phyloP scores from a whole-genome alignment of 2,329 filamentous ascomycete genomes.

The Pseudocercospora ulei region DNA sequence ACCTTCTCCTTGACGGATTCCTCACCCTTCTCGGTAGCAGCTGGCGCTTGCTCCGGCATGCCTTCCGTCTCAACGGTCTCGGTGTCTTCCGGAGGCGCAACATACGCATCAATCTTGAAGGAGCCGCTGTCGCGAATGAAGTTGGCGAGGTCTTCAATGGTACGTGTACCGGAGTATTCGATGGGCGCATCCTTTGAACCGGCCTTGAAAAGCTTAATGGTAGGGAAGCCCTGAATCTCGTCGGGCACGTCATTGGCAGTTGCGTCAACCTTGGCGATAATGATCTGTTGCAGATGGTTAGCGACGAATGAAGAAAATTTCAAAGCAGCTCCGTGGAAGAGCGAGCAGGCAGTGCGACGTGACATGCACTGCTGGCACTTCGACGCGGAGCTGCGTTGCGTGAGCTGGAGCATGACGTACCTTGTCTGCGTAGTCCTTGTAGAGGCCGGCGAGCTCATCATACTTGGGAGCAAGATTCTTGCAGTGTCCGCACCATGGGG shows the following conservation, averaged over 20 bases:
- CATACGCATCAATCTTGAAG: constrained; percentile 63
- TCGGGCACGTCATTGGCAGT: constrained; percentile 94
- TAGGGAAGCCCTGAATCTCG: constrained; percentile 94
- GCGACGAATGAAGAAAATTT: background rate
- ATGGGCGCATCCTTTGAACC: constrained; percentile 75
- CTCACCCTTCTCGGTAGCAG: constrained; percentile 33
- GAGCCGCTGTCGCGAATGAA: constrained; percentile 96
- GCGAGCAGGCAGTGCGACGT: too few species aligned
- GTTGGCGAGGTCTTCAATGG: constrained; percentile 77
- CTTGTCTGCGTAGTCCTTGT: constrained; percentile 45
- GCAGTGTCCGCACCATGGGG: constrained; percentile 69
- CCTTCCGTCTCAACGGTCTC: constrained; percentile 42
- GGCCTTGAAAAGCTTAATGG: constrained; percentile 95
- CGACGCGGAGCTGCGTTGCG: too few species aligned
- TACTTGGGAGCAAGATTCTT: constrained; percentile 60
- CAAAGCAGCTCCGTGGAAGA: too few species aligned
- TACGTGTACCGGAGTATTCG: constrained; percentile 79
- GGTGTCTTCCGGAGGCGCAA: constrained; percentile 42
- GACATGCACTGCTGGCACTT: too few species aligned
- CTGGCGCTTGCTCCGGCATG: constrained; percentile 40
- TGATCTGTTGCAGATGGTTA: constrained; percentile 45
- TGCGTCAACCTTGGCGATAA: constrained; percentile 83
- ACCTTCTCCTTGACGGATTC: constrained; percentile 33
- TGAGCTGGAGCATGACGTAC: too few species aligned
- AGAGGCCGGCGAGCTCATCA: constrained; percentile 53